Evolutionary conservation across 2,329 filamentous ascomycete species (phyloP), one percentile per base, ranked within the genome.

Genomic region (Berkeleyomyces rouxiae): DNA sequence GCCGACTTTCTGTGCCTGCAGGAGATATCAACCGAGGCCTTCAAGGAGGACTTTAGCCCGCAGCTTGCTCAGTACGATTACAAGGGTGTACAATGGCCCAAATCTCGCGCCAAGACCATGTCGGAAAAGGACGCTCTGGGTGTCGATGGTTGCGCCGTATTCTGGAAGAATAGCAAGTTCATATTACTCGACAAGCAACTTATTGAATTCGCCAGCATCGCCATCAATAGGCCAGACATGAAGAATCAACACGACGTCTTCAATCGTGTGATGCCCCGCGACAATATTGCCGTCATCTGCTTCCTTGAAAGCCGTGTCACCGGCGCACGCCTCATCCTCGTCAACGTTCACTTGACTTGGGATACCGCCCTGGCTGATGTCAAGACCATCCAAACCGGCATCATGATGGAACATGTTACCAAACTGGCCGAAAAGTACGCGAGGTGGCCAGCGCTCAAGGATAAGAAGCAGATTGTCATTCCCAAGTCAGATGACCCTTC

Each of bases 181-280:
- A 88, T 96, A 65, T 76, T 96, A 64, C 81, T 99, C 33, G 92
- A 97, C 76, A 96, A 96, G 77, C 88, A 95, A 70, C 77, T 96
- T 66, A 86, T 99, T 69, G 90, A 96, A 73, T 96, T 96, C 71
- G 86, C 88, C 44, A 87, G 89, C 64, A 88, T 90, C 63, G 92
- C 92, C 67, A 96, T 99, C 74, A 93, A 95, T 71, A 81, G 93
- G 67, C 89, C 91, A 2, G 93, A 97, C 71, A 96, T 96, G 83
- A 97, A 97, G 76, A 89, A 91, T 63, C 90, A 95, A 70, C 89
- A 95, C 71, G 93, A 99, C 70, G 92, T 97, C 63, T 97, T 96
- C 80, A 99, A 99, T 72, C 87, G 93, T 37, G 87, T 99, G 65
- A 97, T 96, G 93, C 91, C 92, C 65, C 90, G 93, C 75, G 93